Conservation (phyloP, 148 eudicot species). For the Pouteria glomerata region DNA sequence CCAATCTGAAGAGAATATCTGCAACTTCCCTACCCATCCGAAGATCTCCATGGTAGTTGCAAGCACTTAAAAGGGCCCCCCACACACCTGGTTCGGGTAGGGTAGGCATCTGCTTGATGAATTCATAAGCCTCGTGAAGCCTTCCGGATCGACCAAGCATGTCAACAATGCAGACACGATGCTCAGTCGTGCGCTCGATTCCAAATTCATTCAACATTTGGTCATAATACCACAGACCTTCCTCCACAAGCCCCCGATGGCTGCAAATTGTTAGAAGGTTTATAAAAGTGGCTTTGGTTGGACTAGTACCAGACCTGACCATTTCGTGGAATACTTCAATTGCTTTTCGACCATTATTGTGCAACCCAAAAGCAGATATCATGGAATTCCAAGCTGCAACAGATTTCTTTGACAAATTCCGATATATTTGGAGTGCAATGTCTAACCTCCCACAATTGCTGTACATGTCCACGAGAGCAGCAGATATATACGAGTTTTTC, state of each 20-base stretch:
- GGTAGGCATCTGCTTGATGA: conserved; percentile 16
- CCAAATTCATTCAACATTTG: conserved; percentile 26
- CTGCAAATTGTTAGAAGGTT: conserved; percentile 41
- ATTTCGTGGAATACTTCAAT: conserved; percentile 29
- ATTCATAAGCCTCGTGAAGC: conserved; percentile 36
- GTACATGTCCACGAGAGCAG: conserved; percentile 44
- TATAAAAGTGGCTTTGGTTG: conserved; percentile 37
- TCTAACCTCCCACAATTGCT: conserved; percentile 46
- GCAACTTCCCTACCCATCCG: conserved; percentile 45
- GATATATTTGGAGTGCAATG: conserved; percentile 22
- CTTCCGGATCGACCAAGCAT: conserved; percentile 39
- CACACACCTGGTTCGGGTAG: conserved; percentile 35
- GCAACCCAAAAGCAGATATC: conserved; percentile 48
- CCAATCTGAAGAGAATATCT: conserved; percentile 31
- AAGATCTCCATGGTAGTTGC: conserved; percentile 41
- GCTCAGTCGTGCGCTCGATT: conserved; percentile 30
- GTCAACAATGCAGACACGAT: conserved; percentile 39
- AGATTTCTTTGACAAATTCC: conserved; percentile 19
- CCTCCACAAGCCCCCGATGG: conserved; percentile 36
- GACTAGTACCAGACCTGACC: conserved; percentile 26
- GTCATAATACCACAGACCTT: conserved; percentile 28
- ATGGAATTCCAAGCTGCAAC: conserved; percentile 45
- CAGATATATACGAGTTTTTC: conserved; percentile 27
- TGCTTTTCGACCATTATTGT: conserved; percentile 28
- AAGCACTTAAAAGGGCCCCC: conserved; percentile 47